Evolutionary conservation across 768 basidiomycete species (phyloP), one percentile per base, ranked within the genome.

Genomic region (Suillus cothurnatus): DNA sequence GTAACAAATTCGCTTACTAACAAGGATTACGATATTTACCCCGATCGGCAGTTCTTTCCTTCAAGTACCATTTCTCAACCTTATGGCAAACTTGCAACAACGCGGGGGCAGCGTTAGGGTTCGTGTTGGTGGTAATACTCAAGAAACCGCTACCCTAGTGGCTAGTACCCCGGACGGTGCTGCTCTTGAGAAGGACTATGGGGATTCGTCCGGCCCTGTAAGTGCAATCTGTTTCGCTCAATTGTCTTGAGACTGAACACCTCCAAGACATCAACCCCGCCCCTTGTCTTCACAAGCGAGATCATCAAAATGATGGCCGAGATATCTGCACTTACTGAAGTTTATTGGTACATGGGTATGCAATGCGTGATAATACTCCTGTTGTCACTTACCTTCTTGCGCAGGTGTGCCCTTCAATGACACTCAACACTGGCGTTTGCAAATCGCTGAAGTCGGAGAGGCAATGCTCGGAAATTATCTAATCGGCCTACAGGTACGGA

Each of bases 51-150:
- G 87, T 47, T 79, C 86, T 7, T 76, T 81, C 28, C 70, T 88
- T 17, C 81, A 84, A 55, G 83, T 89, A 45, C 83, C 88, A 0
- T 92, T 93, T 78, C 83, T 93, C n/a, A 94, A 94, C 72, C 80
- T 93, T 36, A 86, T 95, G 81, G 81, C 86, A 6, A 90, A 91
- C 67, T 79, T 95, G n/a, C 81, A 80, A 57, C 80, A 85, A 68
- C 83, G 93, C 32, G 84, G 85, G 4, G 91, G 91, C 3, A 71
- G 75, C 1, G 85, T 92, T 8, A 76, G 82, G 15, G 76, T 93
- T n/a, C 86, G 92, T 60, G 80, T 94, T 1, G 92, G 93, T 31
- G 92, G 92, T 55, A 94, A 94, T 75, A 88, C 89, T 0, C 93
- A 94, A 72, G 93, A 95, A 63, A 83, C 80, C 3, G 88, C 80